Percentiles rank a stretch among this genome's conserved stretches.
Conservation (phyloP, 345 rosid species). For the Eutrema japonicum region DNA sequence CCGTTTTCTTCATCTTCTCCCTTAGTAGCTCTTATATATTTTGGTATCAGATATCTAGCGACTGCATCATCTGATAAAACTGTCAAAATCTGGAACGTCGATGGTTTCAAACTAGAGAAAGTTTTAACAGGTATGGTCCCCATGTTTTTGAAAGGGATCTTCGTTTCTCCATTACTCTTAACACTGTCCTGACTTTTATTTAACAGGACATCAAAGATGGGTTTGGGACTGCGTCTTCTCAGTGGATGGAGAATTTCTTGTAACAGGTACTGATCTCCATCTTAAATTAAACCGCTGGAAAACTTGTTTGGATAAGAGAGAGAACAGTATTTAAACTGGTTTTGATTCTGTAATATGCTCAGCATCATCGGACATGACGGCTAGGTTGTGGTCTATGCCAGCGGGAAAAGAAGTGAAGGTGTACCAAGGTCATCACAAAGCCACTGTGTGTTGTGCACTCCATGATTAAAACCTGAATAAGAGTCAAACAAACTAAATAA, state of each 20-base stretch:
- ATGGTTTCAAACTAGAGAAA: slow-evolving; percentile 91
- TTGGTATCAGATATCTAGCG: slow-evolving; percentile 74
- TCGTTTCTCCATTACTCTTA: neutral
- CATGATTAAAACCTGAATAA: slow-evolving; percentile 52
- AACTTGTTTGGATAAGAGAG: neutral
- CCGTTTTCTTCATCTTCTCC: neutral
- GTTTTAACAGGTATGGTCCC: slow-evolving; percentile 61
- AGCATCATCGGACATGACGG: slow-evolving; percentile 95
- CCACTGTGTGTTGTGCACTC: slow-evolving; percentile 94
- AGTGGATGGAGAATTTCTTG: slow-evolving; percentile 93
- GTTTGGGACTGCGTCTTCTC: slow-evolving; percentile 99
- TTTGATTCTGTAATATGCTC: slow-evolving; percentile 19
- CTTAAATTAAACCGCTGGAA: neutral
- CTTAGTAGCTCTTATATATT: slow-evolving; percentile 6
- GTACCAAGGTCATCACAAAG: slow-evolving; percentile 92
- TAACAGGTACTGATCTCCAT: slow-evolving; percentile 60
- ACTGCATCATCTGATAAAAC: slow-evolving; percentile 95
- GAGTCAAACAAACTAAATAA: neutral
- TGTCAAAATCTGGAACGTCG: slow-evolving; percentile 96
- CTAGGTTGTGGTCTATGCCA: slow-evolving; percentile 83
- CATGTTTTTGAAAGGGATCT: neutral
- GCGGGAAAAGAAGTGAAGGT: slow-evolving; percentile 64
- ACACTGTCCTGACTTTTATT: neutral
- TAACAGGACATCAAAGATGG: slow-evolving; percentile 92
- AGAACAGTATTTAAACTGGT: slow-evolving; percentile 16